Evolutionary conservation across 441 rosid genomes (phyloP), one percentile per base, ranked within the genome.

Genomic region (Aquilaria agallochum): DNA sequence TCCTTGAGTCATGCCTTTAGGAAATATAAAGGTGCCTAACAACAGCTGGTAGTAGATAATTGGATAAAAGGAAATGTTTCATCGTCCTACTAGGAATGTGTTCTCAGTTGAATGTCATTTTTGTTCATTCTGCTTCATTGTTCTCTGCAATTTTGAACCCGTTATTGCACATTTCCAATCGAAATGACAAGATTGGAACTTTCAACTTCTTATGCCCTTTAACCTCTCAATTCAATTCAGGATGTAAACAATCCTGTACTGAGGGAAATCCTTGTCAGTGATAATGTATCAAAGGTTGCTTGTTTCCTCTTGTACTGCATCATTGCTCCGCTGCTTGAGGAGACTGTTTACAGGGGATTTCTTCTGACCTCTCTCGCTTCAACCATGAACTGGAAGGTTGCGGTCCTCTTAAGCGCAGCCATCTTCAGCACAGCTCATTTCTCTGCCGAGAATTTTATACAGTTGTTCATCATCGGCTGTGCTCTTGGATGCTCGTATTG

Each of bases 281-380:
- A 80, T 58, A 68, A 73, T 65, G 65, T 73, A 58, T 71, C 95
- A 4, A 84, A 73, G 73, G 68, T 48, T 48, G 88, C 88, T 0
- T 80, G 84, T 58, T 45, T 81, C 58, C 70, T 77, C 7, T 83
- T 89, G 49, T 82, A 78, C 73, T 87, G 98, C 64, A 5, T 80
- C 55, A 53, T 82, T 48, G 80, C 92, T 59, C 95, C 98, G 9
- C 20, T 84, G 20, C 48, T 89, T n/a, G 98, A 92, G 69, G 98
- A 92, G 80, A 68, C 71, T 5, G 74, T 92, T 56, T 92, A 89
- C 80, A 80, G 98, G 77, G 88, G 95, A 2, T 92, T 88, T 69
- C 79, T 89, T 9, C 55, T 92, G 77, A 79, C 74, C 32, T 82
- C 90, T 7, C 85, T 92, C n/a, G 76, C 88, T 30, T 75, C 84